Percentiles rank a stretch among this genome's conserved stretches.
phyloP scores from a whole-genome alignment of 495 filamentous ascomycete species.

The Penicillium subrubescens region DNA sequence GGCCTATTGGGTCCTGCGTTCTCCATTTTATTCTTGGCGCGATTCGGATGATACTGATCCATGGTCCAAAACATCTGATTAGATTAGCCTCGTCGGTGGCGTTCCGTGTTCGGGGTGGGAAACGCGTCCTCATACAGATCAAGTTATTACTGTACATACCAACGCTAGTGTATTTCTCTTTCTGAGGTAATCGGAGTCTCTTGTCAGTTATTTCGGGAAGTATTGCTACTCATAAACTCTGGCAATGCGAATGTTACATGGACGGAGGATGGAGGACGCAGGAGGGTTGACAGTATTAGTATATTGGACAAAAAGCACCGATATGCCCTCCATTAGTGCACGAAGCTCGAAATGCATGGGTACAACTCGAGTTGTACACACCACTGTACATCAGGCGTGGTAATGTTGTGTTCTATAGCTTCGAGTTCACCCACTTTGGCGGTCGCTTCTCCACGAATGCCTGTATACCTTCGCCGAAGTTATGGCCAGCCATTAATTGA shows the following conservation, averaged over 20 bases:
- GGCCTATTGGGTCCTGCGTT: not conserved
- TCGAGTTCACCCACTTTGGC: constrained; percentile 71
- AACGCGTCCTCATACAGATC: not conserved
- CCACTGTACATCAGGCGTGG: not conserved
- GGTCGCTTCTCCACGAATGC: constrained; percentile 81
- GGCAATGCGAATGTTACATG: not conserved
- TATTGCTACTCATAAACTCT: not conserved
- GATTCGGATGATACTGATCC: not conserved
- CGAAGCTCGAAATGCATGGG: not conserved
- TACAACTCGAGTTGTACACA: not conserved
- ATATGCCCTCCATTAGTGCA: too few species aligned
- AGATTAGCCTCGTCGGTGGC: constrained; percentile 1
- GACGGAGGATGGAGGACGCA: not conserved
- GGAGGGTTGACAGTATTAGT: not conserved
- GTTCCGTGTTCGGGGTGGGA: not conserved
- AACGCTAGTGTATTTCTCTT: not conserved
- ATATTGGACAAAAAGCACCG: not conserved
- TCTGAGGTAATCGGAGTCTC: not conserved
- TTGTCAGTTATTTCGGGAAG: not conserved
- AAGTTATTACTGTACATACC: not conserved
- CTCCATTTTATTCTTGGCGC: not conserved
- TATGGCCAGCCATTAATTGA: constrained; percentile 64
- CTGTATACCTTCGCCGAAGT: constrained; percentile 74
- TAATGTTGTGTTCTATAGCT: constrained; percentile 51
- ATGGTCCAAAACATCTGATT: constrained; percentile 1